Base-by-base conservation (phyloP, 2,329 filamentous ascomycete genomes). In the Cercospora janseana region DNA sequence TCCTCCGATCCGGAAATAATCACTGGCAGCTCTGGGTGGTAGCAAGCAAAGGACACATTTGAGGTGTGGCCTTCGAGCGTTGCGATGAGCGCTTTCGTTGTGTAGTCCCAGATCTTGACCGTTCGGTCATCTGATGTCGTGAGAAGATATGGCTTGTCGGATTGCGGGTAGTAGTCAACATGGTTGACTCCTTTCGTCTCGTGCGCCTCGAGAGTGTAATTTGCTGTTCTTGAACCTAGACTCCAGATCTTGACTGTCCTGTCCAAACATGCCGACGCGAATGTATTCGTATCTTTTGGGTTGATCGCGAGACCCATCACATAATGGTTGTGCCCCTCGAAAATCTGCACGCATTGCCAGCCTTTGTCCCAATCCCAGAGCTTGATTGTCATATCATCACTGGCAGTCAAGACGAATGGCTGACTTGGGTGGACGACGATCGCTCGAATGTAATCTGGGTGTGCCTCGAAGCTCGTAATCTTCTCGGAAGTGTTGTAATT, bases 401-500 rank as follows among this genome's bases (percentile, higher is more conserved):
- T 93, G 58, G 93, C 93, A 47, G 93, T 98, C 53, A 98, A 79
- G 46, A 97, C 88, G 66, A 96, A 97, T 1, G 93, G 91, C 68
- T 95, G 90, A 35, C 90, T 90, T 5, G 93, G 93, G 70, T 98
- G 93, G 28, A 98, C 88, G 57, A 86, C 89, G 62, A 98, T 96
- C 43, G 93, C 91, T 64, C 93, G 88, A 69, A 98, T 97, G 68
- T 98, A 98, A 72, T 98, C 93, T 54, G 93, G 93, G 69, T 98
- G 93, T 44, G 91, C 92, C 75, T 97, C 92, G 72, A 96, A 97
- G 12, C 88, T 88, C 46, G 90, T 92, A 66, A 97, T 93, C 81
- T 96, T 97, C 74, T 98, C 93, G 54, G 89, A 95, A 46, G 93
- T 98, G 75, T 98, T 97, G 80, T 97, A 98, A 77, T 98, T 97